Evolutionary conservation across 768 basidiomycete genomes (phyloP).

Genomic region (Udeniomyces megalosporus): DNA sequence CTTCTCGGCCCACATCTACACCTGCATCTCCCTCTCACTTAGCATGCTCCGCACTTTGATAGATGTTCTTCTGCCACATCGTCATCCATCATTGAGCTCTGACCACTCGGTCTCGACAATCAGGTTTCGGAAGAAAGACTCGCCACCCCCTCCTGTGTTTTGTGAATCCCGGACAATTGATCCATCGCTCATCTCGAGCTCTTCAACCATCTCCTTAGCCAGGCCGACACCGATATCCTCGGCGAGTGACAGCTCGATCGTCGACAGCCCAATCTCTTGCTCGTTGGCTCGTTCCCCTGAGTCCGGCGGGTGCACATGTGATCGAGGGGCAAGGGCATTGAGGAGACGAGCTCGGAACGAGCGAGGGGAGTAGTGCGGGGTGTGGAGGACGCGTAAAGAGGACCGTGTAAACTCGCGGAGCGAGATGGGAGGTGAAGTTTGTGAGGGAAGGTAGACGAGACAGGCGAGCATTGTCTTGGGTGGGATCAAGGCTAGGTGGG

Average conservation of each 20-base stretch:
- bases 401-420: slow-evolving; percentile 48
- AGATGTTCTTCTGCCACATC: too few species aligned
- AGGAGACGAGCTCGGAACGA: slow-evolving; percentile 55
- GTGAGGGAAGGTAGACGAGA: slow-evolving; percentile 46
- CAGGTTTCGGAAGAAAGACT: too few species aligned
- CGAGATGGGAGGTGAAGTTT: slow-evolving; percentile 52
- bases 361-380: slow-evolving; percentile 51
- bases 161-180: too few species aligned
- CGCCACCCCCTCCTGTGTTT: too few species aligned
- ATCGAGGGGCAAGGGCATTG: slow-evolving; percentile 32
- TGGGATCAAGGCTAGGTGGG: slow-evolving; percentile 60
- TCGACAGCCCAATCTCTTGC: slow-evolving; percentile 26
- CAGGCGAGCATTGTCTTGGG: slow-evolving; percentile 70
- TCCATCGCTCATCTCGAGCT: slow-evolving; percentile 38
- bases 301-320: too few species aligned
- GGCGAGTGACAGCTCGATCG: slow-evolving; percentile 50
- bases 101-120: too few species aligned
- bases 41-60: too few species aligned
- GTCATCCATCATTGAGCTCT: too few species aligned
- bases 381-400: slow-evolving; percentile 66
- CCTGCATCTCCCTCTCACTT: too few species aligned
- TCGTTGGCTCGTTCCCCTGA: too few species aligned
- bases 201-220: slow-evolving; percentile 57
- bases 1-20: too few species aligned
- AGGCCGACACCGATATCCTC: slow-evolving; percentile 60